Conservation (phyloP, 495 filamentous ascomycete species). For the Neurospora sp. region DNA sequence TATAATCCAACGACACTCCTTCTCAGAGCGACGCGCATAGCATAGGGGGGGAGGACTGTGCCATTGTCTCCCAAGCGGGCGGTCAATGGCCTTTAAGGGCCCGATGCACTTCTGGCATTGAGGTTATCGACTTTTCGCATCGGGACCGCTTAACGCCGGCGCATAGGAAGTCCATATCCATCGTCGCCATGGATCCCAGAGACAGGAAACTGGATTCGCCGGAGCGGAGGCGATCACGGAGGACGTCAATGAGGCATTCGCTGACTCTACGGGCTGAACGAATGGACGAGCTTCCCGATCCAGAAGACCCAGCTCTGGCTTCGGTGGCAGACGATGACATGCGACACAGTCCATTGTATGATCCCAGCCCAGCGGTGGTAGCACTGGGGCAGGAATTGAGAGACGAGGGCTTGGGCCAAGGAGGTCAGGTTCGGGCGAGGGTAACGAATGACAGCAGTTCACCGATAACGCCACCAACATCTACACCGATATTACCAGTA, state of each 20-base stretch:
- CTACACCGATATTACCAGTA: background rate
- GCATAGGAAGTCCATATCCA: background rate
- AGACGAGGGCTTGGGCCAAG: background rate
- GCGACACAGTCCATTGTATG: background rate
- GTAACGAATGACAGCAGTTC: background rate
- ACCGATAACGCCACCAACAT: background rate
- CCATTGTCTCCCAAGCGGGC: background rate
- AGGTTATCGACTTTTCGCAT: background rate
- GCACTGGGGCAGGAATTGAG: background rate
- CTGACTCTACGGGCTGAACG: conserved; percentile 4
- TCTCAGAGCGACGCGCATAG: background rate
- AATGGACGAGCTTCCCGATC: background rate
- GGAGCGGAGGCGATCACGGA: conserved; percentile 9
- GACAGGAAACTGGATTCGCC: conserved; percentile 19
- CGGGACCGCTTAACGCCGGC: background rate
- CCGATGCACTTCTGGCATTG: background rate
- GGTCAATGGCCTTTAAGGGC: background rate
- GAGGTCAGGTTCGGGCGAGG: background rate
- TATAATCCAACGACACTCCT: background rate
- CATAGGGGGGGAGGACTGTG: background rate
- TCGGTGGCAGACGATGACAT: background rate
- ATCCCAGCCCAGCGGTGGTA: background rate
- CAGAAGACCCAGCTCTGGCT: background rate
- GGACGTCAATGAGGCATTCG: conserved; percentile 27
- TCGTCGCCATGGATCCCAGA: conserved; percentile 24